Evolutionary conservation across 352 stramenopile species (phyloP), one percentile per base, ranked within the genome.

Genomic region (Pythium phragmitis): DNA sequence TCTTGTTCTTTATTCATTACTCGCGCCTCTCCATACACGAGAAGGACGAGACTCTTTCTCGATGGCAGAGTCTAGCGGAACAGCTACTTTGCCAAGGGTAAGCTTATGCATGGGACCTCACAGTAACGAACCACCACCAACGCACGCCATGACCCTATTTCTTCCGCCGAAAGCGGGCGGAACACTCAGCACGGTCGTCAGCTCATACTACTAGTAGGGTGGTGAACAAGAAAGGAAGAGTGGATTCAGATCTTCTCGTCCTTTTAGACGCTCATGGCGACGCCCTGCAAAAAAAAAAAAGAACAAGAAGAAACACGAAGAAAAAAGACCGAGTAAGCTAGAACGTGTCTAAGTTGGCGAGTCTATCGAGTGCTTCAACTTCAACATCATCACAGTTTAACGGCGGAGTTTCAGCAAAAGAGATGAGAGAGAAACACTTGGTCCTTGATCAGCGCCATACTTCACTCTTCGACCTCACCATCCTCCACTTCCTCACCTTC

Each of bases 391-490:
- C 39, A 16, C 37, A 17, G 2, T 16, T 12, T 42, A 42, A 12
- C 26, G 26, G 1, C 26, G 26, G 26, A 30, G 26, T 30, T 46
- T 21, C 39, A 14, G 4, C 8, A 46, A 46, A 17, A 46, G 17
- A 46, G 2, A 16, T 16, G n/a, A 26, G 42, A 37, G 21, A 17
- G 47, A 54, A 55, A 55, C 48, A 26, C 30, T 26, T 55, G 48
- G 39, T 19, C 33, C 34, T 34, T 13, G 6, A 43, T 26, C 17
- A 45, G 30, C n/a, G 13, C 50, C 11, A 19, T 5, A 2, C 12
- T 52, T 62, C 79, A 77, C 60, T 85, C 78, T 9, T 73, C 56
- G 14, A 86, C 72, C 33, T 90, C 81, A 11, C 79, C 67, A 8
- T 75, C 67, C 45, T 78, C 72, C 16, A 70, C 48, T 37, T 76